Conservation (phyloP, 2,329 filamentous ascomycete species). For the Neoascochyta sp. region DNA sequence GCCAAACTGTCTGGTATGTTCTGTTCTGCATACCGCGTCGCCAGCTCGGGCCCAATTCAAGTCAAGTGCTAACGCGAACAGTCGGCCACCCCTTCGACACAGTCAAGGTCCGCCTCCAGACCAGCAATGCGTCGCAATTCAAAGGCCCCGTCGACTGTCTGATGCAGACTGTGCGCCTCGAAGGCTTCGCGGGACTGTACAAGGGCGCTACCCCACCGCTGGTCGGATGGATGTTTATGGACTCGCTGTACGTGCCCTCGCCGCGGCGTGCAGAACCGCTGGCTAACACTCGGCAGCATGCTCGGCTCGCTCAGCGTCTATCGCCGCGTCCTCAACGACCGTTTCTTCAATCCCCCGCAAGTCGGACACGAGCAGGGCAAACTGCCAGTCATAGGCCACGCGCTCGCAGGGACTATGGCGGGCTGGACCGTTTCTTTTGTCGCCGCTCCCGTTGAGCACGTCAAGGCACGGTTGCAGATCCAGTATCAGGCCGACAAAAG, state of each 20-base stretch:
- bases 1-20: slow-evolving; percentile 75
- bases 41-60: too few relatives aligned
- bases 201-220: slow-evolving; percentile 91
- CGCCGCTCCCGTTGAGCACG: slow-evolving; percentile 59
- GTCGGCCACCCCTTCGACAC: slow-evolving; percentile 82
- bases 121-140: slow-evolving; percentile 73
- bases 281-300: slow-evolving; percentile 54
- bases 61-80: slow-evolving; percentile 26
- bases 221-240: slow-evolving; percentile 99
- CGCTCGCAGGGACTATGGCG: slow-evolving; percentile 79
- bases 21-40: slow-evolving; percentile 1
- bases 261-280: slow-evolving; percentile 1
- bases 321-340: slow-evolving; percentile 74
- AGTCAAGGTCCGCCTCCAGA: slow-evolving; percentile 93
- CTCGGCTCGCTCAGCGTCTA: slow-evolving; percentile 89
- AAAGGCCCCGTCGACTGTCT: slow-evolving; percentile 82
- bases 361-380: slow-evolving; percentile 42
- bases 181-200: slow-evolving; percentile 82
- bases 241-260: slow-evolving; percentile 55
- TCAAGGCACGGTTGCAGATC: slow-evolving; percentile 70
- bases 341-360: slow-evolving; percentile 64
- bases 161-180: slow-evolving; percentile 76
- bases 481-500: slow-evolving; percentile 82
- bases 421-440: slow-evolving; percentile 84
- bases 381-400: slow-evolving; percentile 77